Base-by-base conservation (phyloP, 768 basidiomycete species). In the Gyrodon lividus region DNA sequence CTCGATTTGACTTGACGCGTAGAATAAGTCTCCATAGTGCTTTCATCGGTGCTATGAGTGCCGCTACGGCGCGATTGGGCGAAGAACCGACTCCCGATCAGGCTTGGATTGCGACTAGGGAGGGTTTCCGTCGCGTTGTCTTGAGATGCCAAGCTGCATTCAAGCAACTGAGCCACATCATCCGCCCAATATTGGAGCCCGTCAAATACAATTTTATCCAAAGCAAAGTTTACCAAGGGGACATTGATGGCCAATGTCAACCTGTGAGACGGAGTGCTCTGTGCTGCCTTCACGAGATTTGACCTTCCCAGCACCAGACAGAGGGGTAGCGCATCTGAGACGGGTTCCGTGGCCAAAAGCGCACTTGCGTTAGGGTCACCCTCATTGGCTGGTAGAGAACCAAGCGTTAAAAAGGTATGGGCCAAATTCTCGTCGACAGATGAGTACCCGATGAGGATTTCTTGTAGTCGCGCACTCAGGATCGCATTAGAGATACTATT, bases 171-270 rank as follows among this genome's bases (percentile, higher is more conserved):
- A n/a, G 84, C 72, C 23, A 85, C 65, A 62, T 98, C 94, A 63
- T 99, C 97, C 6, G 84, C 86, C 77, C 88, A 91, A 61, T 86
- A 87, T 66, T 98, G 93, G 16, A 98, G 66, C 12, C 81, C 80
- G 62, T 98, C 92, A 7, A 94, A 68, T 2, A 74, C 54, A 5
- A 70, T 61, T 66, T 98, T 96, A 9, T 80, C 75, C 43, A 92
- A 59, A 34, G 80, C 71, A 10, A 78, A 65, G 59, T 80, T 71
- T n/a, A 88, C 67, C 4, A 84, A 83, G 13, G 92, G 91, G 13
- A 95, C 65, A 37, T 73, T 62, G 9, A 73, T 52, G 5, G 61
- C 57, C 17, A 69, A 23, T 12, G 54, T 56, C 19, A 60, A 31
- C 33, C 47, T 58, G 43, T 14, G 53, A 19, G 54, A 43, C 34